phyloP scores from a whole-genome alignment of 2,329 filamentous ascomycete species.

The Eurotiales sp. region DNA sequence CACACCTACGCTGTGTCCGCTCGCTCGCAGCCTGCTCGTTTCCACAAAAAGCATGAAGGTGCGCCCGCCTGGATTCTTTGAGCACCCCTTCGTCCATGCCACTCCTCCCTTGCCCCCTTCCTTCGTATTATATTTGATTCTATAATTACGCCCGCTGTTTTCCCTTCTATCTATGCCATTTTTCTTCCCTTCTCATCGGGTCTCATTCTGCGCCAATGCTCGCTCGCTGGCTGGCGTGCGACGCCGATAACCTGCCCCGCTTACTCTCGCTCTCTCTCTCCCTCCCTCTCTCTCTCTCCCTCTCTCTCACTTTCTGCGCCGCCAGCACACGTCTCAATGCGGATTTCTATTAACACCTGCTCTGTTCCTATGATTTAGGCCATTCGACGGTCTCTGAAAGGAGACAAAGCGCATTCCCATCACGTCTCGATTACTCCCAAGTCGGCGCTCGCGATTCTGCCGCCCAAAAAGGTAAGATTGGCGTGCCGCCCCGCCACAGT shows the following conservation, averaged over 20 bases:
- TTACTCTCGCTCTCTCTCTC: neutral
- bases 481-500: constrained; percentile 10
- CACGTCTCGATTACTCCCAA: constrained; percentile 78
- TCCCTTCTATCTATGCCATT: too few relatives aligned
- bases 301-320: neutral
- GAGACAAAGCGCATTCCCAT: constrained; percentile 69
- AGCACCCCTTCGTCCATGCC: too few relatives aligned
- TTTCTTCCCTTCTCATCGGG: too few relatives aligned
- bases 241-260: too few relatives aligned
- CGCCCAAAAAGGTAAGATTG: constrained; percentile 80
- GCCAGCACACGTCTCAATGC: too few relatives aligned
- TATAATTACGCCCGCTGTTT: too few relatives aligned
- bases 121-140: too few relatives aligned
- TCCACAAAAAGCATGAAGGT: neutral
- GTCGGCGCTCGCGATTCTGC: constrained; percentile 80
- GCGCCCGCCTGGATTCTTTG: neutral
- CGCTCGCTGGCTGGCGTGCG: too few relatives aligned
- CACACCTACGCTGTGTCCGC: too few relatives aligned
- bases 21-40: too few relatives aligned
- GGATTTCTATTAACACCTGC: too few relatives aligned
- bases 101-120: neutral
- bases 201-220: too few relatives aligned
- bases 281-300: constrained; percentile 9
- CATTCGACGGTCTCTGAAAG: constrained; percentile 84
- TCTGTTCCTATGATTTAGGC: constrained; percentile 52